Evolutionary conservation across 2,329 filamentous ascomycete genomes (phyloP), one percentile per base, ranked within the genome.

Genomic region (Trichoderma citrinoviride): DNA sequence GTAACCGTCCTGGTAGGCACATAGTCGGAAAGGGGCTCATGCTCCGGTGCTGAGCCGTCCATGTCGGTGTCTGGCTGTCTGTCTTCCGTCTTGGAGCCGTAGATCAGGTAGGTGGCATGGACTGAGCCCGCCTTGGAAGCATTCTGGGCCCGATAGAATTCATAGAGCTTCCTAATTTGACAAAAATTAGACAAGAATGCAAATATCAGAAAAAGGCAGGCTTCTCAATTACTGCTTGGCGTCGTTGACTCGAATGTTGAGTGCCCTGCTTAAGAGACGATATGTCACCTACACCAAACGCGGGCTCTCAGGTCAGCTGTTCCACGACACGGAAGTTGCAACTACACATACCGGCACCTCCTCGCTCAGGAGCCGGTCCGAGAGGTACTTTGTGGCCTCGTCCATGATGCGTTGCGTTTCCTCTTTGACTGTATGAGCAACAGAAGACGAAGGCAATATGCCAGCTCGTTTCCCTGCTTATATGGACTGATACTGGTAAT

Each of bases 51-150:
- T 7, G 90, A 90, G 76, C 87, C 89, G 55, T 82, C 84, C 78
- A 91, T 89, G 50, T 89, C 87, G 65, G 92, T 85, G 60, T 82
- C 78, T 25, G 77, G 71, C 1, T 67, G 70, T 15, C 77, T 75
- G 19, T 74, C 73, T 6, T 72, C 71, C 61, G 77, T 81, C 71
- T 86, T 90, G 23, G 81, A 85, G 44, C 94, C 95, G 57, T 88
- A 90, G 52, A 99, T 75, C 55, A 97, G 81, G 77, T 97, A 99
- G n/a, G 93, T 97, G 50, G 94, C 95, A 78, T 96, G 87, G n/a
- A 97, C 82, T 27, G 87, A 89, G 23, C 87, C 85, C 0, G 90
- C 83, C 67, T 91, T 77, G 87, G 96, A 17, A 93, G 86, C 85
- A 95, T 96, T 76, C 90, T 96, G 90, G 64, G 83, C 85, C 67